Percentiles rank a stretch among this genome's conserved stretches.
Evolutionary conservation across 768 basidiomycete species (phyloP).

Genomic region (Lactarius deliciosus): DNA sequence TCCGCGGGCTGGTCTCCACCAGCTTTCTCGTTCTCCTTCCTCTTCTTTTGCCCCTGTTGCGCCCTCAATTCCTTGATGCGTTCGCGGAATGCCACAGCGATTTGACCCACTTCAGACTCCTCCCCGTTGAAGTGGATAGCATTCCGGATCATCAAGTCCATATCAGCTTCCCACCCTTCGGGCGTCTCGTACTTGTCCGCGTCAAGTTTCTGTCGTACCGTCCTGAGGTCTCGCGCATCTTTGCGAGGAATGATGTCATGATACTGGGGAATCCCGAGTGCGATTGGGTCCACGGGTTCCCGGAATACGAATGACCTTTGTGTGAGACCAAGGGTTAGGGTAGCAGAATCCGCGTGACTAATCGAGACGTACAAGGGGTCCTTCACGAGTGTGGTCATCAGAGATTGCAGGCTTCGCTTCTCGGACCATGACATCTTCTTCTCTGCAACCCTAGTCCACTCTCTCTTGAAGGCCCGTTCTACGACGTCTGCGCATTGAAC

Average conservation of each 20-base stretch:
- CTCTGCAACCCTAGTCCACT: slow-evolving; percentile 80
- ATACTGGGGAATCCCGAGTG: slow-evolving; percentile 82
- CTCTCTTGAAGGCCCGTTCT: slow-evolving; percentile 75
- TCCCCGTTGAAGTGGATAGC: slow-evolving; percentile 86
- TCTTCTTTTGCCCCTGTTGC: slow-evolving; percentile 55
- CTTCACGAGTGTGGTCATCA: slow-evolving; percentile 67
- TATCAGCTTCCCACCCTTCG: slow-evolving; percentile 80
- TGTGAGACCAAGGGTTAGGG: slow-evolving; percentile 4
- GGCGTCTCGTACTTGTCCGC: slow-evolving; percentile 76
- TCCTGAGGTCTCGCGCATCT: slow-evolving; percentile 82
- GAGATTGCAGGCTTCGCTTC: slow-evolving; percentile 70
- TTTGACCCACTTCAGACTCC: slow-evolving; percentile 73
- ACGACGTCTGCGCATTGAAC: slow-evolving; percentile 67
- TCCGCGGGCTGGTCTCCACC: slow-evolving; percentile 52
- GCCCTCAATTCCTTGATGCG: slow-evolving; percentile 55
- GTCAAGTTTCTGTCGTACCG: slow-evolving; percentile 80
- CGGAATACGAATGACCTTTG: slow-evolving; percentile 73
- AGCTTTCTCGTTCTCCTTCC: slow-evolving; percentile 69
- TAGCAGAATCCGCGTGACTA: slow-evolving; percentile 20
- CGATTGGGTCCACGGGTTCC: slow-evolving; percentile 85
- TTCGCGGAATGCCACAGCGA: slow-evolving; percentile 51
- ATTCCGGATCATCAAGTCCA: slow-evolving; percentile 86
- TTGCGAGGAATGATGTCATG: slow-evolving; percentile 81
- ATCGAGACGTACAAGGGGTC: slow-evolving; percentile 57
- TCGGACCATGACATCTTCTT: slow-evolving; percentile 74